Percentiles rank a stretch among this genome's conserved stretches.
These are phyloP conservation scores for Pittosporum tobira DNA, from an alignment of 129 eudicot species.

Conservation along the genomic window DNA sequence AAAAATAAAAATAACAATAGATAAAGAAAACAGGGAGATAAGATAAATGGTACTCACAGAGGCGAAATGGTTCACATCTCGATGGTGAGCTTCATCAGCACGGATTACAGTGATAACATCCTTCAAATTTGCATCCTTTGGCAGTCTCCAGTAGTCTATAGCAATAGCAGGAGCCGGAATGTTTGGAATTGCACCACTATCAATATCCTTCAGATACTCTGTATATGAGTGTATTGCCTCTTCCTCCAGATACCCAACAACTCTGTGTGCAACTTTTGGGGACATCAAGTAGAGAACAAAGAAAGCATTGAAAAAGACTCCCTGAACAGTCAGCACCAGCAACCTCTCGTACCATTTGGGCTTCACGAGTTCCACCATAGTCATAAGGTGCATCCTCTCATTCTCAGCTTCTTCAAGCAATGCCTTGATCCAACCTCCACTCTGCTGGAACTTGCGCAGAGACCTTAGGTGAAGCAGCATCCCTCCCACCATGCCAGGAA, in stretches of 20 bases:
- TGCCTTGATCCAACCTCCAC: constrained; percentile 98
- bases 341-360: constrained; percentile 93
- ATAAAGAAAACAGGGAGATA: background rate
- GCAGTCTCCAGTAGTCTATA: constrained; percentile 91
- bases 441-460: constrained; percentile 78
- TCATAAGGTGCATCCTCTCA: constrained; percentile 97
- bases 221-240: constrained; percentile 95
- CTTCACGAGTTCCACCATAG: constrained; percentile 95
- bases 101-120: constrained; percentile 87
- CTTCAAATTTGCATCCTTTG: constrained; percentile 71
- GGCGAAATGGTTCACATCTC: constrained; percentile 97
- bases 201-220: constrained; percentile 81
- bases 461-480: constrained; percentile 90
- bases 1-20: no score
- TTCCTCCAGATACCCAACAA: constrained; percentile 93
- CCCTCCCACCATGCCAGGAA: constrained; percentile 98
- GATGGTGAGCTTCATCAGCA: constrained; percentile 99
- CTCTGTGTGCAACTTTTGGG: constrained; percentile 88
- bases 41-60: constrained; percentile 50
- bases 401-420: constrained; percentile 98
- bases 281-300: constrained; percentile 65
- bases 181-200: constrained; percentile 68
- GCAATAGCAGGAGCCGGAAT: constrained; percentile 95
- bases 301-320: constrained; percentile 79
- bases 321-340: constrained; percentile 85